Evolutionary conservation across 2,329 filamentous ascomycete genomes (phyloP), one percentile per base, ranked within the genome.

Genomic region (Cercospora zeina): DNA sequence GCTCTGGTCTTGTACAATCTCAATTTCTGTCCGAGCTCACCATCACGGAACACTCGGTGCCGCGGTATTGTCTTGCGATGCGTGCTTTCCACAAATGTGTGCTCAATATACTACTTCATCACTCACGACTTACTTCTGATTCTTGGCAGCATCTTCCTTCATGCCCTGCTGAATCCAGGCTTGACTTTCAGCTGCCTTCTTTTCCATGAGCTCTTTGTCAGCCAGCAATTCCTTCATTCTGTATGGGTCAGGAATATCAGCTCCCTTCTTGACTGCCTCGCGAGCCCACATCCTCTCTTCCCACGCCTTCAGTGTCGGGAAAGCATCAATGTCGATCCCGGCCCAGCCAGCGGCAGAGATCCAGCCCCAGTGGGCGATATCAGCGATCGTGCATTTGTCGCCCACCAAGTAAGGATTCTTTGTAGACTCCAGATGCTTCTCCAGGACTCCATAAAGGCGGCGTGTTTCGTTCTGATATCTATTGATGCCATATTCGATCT

Each of bases 361-460:
- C 91, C 91, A 96, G 27, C 90, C 90, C 84, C 88, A 92, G 74
- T 85, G 85, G 45, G 90, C 81, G 63, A 96, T 89, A 74, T 96
- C 92, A 1, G 90, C 67, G 67, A 90, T 71, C 9, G 89, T 91
- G 64, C 83, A 80, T 65, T 85, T 85, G 73, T 90, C 85, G 36
- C 89, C 89, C 4, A 83, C 80, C 10, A 86, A 70, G 68, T 82
- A 87, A 11, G 80, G 78, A 9, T 76, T 78, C 55, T 80, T 78
- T 42, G 77, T 81, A 11, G 75, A 73, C 7, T 76, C 72, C 5
- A 96, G 84, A 59, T 92, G 87, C 53, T 83, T 85, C 71, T 96
- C 87, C 62, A 96, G 79, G 19, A 91, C 88, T 56, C 86, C 81
- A 78, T 95, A 96, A 1, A 96, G 81, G 2, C 92, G 87, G n/a